phyloP scores from a whole-genome alignment of 2,329 filamentous ascomycete genomes.

The Cladosporium halotolerans region DNA sequence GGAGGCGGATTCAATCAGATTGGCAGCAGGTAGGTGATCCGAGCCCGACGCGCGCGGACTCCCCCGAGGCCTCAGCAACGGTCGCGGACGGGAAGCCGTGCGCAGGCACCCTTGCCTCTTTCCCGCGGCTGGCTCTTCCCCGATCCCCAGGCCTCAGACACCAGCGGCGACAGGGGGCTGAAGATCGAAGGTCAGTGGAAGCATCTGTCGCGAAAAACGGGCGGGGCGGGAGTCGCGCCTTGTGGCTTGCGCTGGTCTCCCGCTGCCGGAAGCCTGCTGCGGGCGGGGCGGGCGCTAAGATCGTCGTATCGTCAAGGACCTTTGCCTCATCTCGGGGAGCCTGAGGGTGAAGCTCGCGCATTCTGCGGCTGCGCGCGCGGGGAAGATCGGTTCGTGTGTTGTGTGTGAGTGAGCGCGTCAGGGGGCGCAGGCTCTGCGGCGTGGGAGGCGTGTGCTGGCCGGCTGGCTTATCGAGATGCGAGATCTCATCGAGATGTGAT shows the following conservation, averaged over 20 bases:
- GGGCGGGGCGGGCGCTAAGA: not conserved
- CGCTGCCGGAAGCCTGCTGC: not conserved
- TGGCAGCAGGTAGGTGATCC: not conserved
- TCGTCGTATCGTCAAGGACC: constrained; percentile 8
- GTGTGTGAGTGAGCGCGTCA: no score
- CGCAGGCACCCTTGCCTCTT: no score
- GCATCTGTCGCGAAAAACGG: not conserved
- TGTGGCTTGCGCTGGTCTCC: not conserved
- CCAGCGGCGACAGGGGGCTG: not conserved
- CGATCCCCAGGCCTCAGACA: not conserved
- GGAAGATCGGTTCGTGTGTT: no score
- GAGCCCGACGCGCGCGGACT: no score
- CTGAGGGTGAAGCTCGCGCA: not conserved
- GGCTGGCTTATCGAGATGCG: no score
- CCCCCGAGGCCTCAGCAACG: no score
- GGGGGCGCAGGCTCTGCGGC: not conserved
- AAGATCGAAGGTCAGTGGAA: constrained; percentile 2
- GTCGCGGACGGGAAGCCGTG: no score
- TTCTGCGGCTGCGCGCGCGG: not conserved
- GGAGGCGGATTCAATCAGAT: not conserved
- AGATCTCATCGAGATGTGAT: no score
- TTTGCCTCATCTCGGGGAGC: not conserved
- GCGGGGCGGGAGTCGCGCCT: not conserved
- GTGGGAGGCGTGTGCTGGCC: no score
- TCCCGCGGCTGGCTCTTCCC: not conserved